Base-by-base conservation (phyloP, 176 grass and related monocot genomes). In the Bromus sterilis region DNA sequence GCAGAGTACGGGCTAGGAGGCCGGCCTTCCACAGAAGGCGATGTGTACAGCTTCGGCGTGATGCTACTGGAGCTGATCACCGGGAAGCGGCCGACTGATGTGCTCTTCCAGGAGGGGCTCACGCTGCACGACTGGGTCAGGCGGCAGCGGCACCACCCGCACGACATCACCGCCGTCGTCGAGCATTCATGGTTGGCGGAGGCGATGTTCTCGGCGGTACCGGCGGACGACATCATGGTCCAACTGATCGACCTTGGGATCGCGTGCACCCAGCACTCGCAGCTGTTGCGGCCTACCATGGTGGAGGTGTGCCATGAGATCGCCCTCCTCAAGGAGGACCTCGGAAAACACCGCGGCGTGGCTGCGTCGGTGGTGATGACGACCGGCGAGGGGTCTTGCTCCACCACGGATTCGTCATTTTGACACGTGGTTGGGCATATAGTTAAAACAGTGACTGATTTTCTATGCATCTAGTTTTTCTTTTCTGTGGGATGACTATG, bases 11-110 rank as follows among this genome's bases (percentile, higher is more conserved):
- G 95, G 7, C 76, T 98, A 37, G 95, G 95, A 87, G 92, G 92
- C 0, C 82, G 88, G 11, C 90, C 95, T 3, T 93, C 95, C 18
- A 79, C 76, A 33, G 85, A 98, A 31, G 95, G 95, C 9, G 95
- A 98, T 67, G 95, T 95, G 21, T 95, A 98, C 78, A 98, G 95
- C 81, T 98, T 95, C 69, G 95, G 95, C 4, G 95, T 98, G 78
- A 26, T 98, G 72, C 43, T 98, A 5, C 88, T 98, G 0, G 92
- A 98, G 78, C 78, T 98, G 51, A 91, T 95, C 75, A 85, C 92
- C 3, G 90, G 92, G 39, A 95, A 95, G 82, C 83, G 95, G 56
- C 95, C 95, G 0, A 95, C 95, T 0, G 82, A 93, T 1, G 88
- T 91, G 30, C 91, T 98, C 34, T 98, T 98, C 84, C 84, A 98